These are phyloP conservation scores for Juglanconis sp. DNA, from an alignment of 2,329 filamentous ascomycete species.

Conservation along the genomic window DNA sequence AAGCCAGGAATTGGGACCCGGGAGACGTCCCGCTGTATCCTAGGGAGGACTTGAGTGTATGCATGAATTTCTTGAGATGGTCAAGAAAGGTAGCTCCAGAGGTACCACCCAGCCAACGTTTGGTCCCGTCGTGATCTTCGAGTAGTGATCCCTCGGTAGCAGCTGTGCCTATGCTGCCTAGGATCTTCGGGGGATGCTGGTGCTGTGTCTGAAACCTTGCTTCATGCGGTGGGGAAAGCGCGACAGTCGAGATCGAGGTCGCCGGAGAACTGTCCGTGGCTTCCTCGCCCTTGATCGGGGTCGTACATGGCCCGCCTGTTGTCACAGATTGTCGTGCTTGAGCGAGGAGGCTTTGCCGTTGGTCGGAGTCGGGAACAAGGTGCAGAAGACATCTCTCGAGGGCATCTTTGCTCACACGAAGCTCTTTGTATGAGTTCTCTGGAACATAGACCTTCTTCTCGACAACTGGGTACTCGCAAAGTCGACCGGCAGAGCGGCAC, in stretches of 20 bases:
- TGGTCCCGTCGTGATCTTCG: conserved; percentile 40
- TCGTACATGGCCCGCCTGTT: conserved; percentile 21
- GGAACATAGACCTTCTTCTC: conserved; percentile 43
- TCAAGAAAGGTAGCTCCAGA: conserved; percentile 50
- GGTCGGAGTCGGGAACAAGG: conserved; percentile 33
- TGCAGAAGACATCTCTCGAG: conserved; percentile 39
- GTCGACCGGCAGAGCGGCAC: conserved; percentile 38
- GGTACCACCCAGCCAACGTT: conserved; percentile 46
- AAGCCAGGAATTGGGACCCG: conserved; percentile 35
- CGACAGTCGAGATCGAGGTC: conserved; percentile 22
- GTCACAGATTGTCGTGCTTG: background rate
- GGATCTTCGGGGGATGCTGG: background rate
- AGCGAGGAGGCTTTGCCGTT: conserved; percentile 32
- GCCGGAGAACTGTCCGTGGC: conserved; percentile 10
- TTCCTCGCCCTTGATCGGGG: background rate
- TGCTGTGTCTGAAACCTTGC: background rate
- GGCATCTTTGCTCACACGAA: conserved; percentile 36
- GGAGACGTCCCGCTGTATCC: conserved; percentile 23
- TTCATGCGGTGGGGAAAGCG: conserved; percentile 5
- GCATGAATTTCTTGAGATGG: conserved; percentile 45
- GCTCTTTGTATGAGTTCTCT: conserved; percentile 38
- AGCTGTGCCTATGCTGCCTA: background rate
- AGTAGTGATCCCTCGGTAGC: conserved; percentile 39
- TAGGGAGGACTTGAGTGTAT: conserved; percentile 31
- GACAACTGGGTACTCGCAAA: conserved; percentile 43